Conservation (phyloP, 352 stramenopile genomes). For the Globisporangium irregulare region DNA sequence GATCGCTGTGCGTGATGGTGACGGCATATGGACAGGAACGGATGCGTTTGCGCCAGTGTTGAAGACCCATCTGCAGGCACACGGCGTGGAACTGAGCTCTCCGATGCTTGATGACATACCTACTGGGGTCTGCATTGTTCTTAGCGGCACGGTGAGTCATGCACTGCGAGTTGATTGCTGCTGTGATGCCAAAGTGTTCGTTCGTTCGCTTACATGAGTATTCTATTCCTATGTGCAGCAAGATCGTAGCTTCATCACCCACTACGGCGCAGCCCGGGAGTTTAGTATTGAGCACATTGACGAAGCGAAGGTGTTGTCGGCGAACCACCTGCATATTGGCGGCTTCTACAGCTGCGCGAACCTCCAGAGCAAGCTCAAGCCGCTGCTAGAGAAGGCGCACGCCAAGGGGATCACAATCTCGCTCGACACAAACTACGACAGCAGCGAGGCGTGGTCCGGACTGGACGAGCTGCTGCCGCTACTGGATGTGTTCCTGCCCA, state of each 20-base stretch:
- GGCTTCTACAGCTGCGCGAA: constrained; percentile 78
- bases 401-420: constrained; percentile 69
- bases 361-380: constrained; percentile 56
- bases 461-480: constrained; percentile 62
- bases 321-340: constrained; percentile 74
- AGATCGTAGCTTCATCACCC: constrained; percentile 81
- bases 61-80: constrained; percentile 40
- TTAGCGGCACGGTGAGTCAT: constrained; percentile 52
- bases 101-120: constrained; percentile 32
- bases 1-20: background rate
- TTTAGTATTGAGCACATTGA: constrained; percentile 73
- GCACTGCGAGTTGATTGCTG: background rate
- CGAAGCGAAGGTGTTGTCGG: constrained; percentile 47
- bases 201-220: background rate
- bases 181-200: background rate
- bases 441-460: constrained; percentile 56
- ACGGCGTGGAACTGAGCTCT: constrained; percentile 41
- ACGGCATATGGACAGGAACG: constrained; percentile 25
- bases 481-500: constrained; percentile 81
- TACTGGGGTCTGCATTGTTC: constrained; percentile 79
- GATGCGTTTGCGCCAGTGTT: constrained; percentile 44
- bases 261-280: constrained; percentile 67
- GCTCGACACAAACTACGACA: constrained; percentile 86
- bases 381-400: constrained; percentile 51
- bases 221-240: constrained; percentile 26